Percentiles rank a stretch among this genome's conserved stretches.
phyloP scores from a whole-genome alignment of 257 asterid genomes.

The Ilex asprella region DNA sequence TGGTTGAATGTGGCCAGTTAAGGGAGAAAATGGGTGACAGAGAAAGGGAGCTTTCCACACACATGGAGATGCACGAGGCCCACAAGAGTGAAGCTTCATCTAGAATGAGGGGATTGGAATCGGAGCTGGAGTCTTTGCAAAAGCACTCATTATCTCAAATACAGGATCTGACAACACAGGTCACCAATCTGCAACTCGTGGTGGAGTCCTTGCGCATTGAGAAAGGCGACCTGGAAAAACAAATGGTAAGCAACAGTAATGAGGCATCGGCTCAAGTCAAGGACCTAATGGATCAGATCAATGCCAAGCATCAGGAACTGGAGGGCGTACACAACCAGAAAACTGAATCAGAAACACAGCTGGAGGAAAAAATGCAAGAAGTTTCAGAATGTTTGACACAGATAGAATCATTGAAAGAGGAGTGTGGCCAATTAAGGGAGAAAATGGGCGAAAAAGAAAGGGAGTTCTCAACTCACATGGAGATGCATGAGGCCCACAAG shows the following conservation, averaged over 20 bases:
- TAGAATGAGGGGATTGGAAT: constrained; percentile 58
- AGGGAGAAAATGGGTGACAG: constrained; percentile 42
- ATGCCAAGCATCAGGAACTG: constrained; percentile 40
- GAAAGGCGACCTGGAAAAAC: constrained; percentile 48
- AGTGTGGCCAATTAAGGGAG: constrained; percentile 21
- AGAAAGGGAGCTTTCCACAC: constrained; percentile 54
- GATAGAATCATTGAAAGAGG: constrained; percentile 44
- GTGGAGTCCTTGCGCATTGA: constrained; percentile 40
- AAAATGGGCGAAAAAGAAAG: constrained; percentile 39
- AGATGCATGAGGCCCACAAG: too few relatives aligned
- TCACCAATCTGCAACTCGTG: constrained; percentile 38
- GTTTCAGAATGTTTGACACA: constrained; percentile 31
- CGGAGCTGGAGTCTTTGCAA: constrained; percentile 42
- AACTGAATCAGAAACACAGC: constrained; percentile 36
- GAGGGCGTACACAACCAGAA: constrained; percentile 38
- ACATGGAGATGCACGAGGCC: constrained; percentile 63
- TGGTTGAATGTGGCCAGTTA: constrained; percentile 29
- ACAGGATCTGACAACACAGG: constrained; percentile 38
- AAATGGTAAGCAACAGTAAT: constrained; percentile 30
- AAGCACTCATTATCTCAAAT: constrained; percentile 34
- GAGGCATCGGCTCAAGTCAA: constrained; percentile 40
- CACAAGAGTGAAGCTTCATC: constrained; percentile 53
- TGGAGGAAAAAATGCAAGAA: constrained; percentile 45
- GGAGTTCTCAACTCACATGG: constrained; percentile 14
- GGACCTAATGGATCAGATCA: constrained; percentile 36